phyloP scores from a whole-genome alignment of 2,329 filamentous ascomycete species.

The Truncatella angustata region DNA sequence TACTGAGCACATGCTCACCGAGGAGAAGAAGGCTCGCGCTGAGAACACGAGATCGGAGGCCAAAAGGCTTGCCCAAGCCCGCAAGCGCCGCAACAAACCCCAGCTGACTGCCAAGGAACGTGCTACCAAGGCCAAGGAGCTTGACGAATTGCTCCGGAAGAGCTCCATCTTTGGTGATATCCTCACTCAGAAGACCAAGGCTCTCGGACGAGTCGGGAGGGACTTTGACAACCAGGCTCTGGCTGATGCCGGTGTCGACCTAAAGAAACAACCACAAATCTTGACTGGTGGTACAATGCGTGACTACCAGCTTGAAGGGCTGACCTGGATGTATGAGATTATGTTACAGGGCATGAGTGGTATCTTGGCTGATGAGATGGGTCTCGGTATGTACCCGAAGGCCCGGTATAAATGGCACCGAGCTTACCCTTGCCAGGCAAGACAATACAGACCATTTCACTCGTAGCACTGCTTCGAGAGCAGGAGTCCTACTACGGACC shows the following conservation, averaged over 20 bases:
- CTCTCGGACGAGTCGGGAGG: conserved; percentile 60
- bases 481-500: conserved; percentile 81
- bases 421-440: conserved; percentile 55
- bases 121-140: conserved; percentile 56
- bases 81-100: conserved; percentile 43
- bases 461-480: conserved; percentile 84
- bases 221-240: conserved; percentile 58
- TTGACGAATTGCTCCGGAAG: conserved; percentile 58
- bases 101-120: conserved; percentile 50
- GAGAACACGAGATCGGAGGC: conserved; percentile 49
- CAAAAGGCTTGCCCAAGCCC: conserved; percentile 35
- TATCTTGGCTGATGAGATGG: conserved; percentile 93
- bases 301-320: conserved; percentile 87
- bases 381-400: conserved; percentile 53
- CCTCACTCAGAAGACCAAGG: conserved; percentile 61
- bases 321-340: conserved; percentile 93
- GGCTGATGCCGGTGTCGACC: conserved; percentile 66
- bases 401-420: background rate
- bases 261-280: conserved; percentile 81
- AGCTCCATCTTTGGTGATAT: conserved; percentile 62
- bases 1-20: conserved; percentile 32
- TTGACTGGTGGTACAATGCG: conserved; percentile 89
- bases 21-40: conserved; percentile 44
- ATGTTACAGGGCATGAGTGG: conserved; percentile 81
- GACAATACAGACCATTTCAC: conserved; percentile 85